Evolutionary conservation across 179 eudicot species (phyloP).

Genomic region (Nepenthes alata): DNA sequence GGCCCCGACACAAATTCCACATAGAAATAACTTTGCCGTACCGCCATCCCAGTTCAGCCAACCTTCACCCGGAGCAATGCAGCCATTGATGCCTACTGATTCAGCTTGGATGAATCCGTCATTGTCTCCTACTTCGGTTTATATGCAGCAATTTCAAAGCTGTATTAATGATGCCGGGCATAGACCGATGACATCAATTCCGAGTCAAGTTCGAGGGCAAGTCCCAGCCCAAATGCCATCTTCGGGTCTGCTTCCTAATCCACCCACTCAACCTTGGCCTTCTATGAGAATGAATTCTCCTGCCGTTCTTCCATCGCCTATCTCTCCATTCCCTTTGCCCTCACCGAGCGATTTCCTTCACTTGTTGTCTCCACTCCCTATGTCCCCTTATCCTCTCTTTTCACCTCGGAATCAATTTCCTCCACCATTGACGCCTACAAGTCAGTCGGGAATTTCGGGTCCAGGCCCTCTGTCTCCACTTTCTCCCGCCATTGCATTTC

Average conservation of each 20-base stretch:
- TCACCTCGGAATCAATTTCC: conserved; percentile 79
- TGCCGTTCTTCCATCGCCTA: conserved; percentile 41
- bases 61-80: conserved; percentile 26
- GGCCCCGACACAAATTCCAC: conserved; percentile 16
- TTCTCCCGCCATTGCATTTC: conserved; percentile 68
- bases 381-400: conserved; percentile 69
- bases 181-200: conserved; percentile 22
- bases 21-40: conserved; percentile 19
- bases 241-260: conserved; percentile 39
- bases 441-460: conserved; percentile 66
- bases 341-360: conserved; percentile 58
- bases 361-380: conserved; percentile 49
- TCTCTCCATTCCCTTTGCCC: conserved; percentile 45
- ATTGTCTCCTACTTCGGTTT: conserved; percentile 74
- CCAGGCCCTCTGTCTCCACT: conserved; percentile 64
- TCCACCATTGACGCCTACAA: conserved; percentile 49
- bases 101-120: conserved; percentile 39
- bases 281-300: conserved; percentile 34
- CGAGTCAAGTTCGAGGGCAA: conserved; percentile 17
- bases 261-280: conserved; percentile 22
- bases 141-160: conserved; percentile 77
- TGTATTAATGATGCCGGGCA: conserved; percentile 47
- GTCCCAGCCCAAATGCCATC: conserved; percentile 18
- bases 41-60: conserved; percentile 35
- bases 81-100: conserved; percentile 30